Conservation (phyloP, 1,139 yeast species). For the Candida sanyaensis region DNA sequence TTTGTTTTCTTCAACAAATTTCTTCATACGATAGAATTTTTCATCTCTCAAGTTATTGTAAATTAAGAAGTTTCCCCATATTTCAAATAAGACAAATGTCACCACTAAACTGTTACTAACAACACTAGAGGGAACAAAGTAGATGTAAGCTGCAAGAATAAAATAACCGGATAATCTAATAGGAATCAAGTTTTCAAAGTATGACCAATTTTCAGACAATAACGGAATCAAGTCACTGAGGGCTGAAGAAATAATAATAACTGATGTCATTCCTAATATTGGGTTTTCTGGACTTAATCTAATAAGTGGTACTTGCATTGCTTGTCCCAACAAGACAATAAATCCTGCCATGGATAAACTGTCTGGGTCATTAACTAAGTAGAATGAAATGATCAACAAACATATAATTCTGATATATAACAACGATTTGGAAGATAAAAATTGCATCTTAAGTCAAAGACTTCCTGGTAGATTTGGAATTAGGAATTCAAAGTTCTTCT, state of each 20-base stretch:
- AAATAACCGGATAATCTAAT: slow-evolving; percentile 62
- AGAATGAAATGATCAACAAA: slow-evolving; percentile 50
- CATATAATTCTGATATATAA: slow-evolving; percentile 50
- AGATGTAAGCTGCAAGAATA: slow-evolving; percentile 45
- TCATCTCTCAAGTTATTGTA: slow-evolving; percentile 69
- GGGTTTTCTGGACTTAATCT: slow-evolving; percentile 48
- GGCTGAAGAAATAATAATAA: slow-evolving; percentile 46
- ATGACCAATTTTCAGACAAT: slow-evolving; percentile 52
- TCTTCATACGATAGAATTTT: slow-evolving; percentile 43
- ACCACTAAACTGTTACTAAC: slow-evolving; percentile 65
- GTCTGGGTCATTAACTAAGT: slow-evolving; percentile 61
- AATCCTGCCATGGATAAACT: slow-evolving; percentile 44
- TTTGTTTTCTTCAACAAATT: slow-evolving; percentile 37
- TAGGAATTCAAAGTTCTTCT: neutral
- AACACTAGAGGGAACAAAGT: slow-evolving; percentile 39
- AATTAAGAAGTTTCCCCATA: slow-evolving; percentile 70
- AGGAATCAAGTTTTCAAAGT: slow-evolving; percentile 72
- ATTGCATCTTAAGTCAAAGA: slow-evolving; percentile 43
- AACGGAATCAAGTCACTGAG: slow-evolving; percentile 62
- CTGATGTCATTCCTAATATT: slow-evolving; percentile 51
- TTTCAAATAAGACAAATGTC: slow-evolving; percentile 63
- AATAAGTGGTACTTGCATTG: slow-evolving; percentile 54
- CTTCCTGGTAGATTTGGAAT: neutral
- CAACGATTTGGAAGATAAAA: slow-evolving; percentile 54
- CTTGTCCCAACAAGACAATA: slow-evolving; percentile 55